These are phyloP conservation scores for Dimocarpus longan DNA, from an alignment of 345 rosid genomes.

Conservation along the genomic window DNA sequence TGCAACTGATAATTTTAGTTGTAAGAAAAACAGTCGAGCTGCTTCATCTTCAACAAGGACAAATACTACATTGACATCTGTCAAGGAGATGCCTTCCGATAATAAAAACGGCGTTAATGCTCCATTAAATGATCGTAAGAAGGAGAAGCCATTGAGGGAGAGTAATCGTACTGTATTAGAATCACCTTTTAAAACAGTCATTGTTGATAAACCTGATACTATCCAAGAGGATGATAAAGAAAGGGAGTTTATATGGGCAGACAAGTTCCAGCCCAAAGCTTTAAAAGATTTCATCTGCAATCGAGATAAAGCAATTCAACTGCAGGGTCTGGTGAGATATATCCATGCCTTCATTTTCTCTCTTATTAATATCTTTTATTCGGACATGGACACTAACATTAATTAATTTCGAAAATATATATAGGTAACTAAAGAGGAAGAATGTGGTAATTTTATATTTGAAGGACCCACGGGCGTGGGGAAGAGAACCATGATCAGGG, in stretches of 20 bases:
- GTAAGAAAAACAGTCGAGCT: not conserved
- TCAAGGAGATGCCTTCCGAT: not conserved
- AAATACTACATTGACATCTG: not conserved
- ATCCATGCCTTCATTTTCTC: not conserved
- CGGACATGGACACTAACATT: not conserved
- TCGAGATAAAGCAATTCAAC: constrained; percentile 37
- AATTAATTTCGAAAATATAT: not conserved
- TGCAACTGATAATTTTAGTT: not conserved
- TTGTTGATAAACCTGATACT: not conserved
- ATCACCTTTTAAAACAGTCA: not conserved
- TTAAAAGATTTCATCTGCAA: constrained; percentile 62
- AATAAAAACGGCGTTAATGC: not conserved
- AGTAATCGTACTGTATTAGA: constrained; percentile 26
- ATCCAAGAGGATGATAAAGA: not conserved
- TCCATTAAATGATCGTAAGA: not conserved
- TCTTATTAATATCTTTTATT: not conserved
- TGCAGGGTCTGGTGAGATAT: constrained; percentile 38
- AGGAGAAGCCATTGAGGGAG: constrained; percentile 78
- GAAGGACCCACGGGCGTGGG: constrained; percentile 71
- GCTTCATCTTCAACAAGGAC: constrained; percentile 1
- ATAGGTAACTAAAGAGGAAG: constrained; percentile 23
- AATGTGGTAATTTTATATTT: constrained; percentile 48
- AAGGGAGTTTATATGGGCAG: constrained; percentile 44
- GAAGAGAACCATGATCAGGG: constrained; percentile 66
- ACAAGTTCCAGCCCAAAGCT: constrained; percentile 48